Evolutionary conservation across 345 rosid species (phyloP).

Genomic region (Gossypium mustelinum): DNA sequence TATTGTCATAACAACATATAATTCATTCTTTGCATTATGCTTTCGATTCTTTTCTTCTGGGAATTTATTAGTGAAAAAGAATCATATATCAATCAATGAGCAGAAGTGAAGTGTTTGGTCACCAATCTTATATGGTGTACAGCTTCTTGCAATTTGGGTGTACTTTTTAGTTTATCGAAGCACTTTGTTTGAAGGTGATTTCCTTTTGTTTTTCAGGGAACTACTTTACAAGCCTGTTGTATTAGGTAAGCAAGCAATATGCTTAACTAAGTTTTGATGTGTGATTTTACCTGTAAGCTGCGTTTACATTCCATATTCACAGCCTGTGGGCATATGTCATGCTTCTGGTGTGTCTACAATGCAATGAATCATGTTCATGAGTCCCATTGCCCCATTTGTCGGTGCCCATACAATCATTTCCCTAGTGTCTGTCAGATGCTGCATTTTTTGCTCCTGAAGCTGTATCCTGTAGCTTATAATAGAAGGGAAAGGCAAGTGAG

Average conservation of each 20-base stretch:
- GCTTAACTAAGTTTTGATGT: slow-evolving; percentile 10
- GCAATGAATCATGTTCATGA: slow-evolving; percentile 26
- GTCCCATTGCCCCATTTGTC: slow-evolving; percentile 36
- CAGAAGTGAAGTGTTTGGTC: not conserved
- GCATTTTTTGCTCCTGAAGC: slow-evolving; percentile 34
- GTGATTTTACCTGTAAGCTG: not conserved
- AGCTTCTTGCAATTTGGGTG: not conserved
- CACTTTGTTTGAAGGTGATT: slow-evolving; percentile 5
- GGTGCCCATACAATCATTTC: slow-evolving; percentile 33
- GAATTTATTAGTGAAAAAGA: not conserved
- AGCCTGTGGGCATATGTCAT: slow-evolving; percentile 39
- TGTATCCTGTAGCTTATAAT: slow-evolving; percentile 32
- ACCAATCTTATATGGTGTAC: not conserved
- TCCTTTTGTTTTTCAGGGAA: slow-evolving; percentile 33
- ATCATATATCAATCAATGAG: not conserved
- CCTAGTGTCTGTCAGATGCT: slow-evolving; percentile 34
- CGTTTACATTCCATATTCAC: slow-evolving; percentile 12
- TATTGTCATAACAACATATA: not conserved
- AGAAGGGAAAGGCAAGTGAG: slow-evolving; percentile 32
- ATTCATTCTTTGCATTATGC: not conserved
- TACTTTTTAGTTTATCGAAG: not conserved
- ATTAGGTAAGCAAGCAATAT: slow-evolving; percentile 28
- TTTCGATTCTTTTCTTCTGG: not conserved
- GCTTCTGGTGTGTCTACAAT: slow-evolving; percentile 36
- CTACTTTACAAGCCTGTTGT: slow-evolving; percentile 49